phyloP scores from a whole-genome alignment of 257 asterid species.

The Craterostigma plantagineum region DNA sequence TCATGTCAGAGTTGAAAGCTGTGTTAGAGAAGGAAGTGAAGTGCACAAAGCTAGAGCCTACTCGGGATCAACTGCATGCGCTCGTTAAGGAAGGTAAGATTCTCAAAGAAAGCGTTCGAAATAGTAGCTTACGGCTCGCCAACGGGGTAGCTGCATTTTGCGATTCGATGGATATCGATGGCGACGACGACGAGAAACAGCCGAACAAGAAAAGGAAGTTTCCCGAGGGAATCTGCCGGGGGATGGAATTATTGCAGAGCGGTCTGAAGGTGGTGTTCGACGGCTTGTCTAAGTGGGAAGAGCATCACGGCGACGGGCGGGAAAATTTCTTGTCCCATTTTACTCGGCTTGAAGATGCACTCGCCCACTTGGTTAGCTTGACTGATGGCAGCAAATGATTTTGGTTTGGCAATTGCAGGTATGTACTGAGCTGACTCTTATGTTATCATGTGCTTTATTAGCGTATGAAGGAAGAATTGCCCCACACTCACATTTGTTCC shows the following conservation, averaged over 20 bases:
- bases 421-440: no score
- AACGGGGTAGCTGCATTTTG: constrained; percentile 6
- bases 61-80: constrained; percentile 21
- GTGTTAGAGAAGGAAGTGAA: constrained; percentile 74
- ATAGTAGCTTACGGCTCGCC: constrained; percentile 8
- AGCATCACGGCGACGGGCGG: constrained; percentile 23
- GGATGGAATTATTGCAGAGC: constrained; percentile 60
- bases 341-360: constrained; percentile 51
- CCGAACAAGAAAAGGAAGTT: constrained; percentile 57
- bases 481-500: no score
- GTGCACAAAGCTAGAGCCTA: constrained; percentile 15
- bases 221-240: constrained; percentile 60
- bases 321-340: constrained; percentile 50
- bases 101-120: constrained; percentile 23
- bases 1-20: constrained; percentile 66
- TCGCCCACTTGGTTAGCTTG: constrained; percentile 48
- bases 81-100: constrained; percentile 39
- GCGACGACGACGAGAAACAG: constrained; percentile 19
- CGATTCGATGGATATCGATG: constrained; percentile 56
- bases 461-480: no score
- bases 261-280: constrained; percentile 69
- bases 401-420: no score
- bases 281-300: constrained; percentile 64
- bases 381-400: constrained; percentile 22
- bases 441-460: no score